These are phyloP conservation scores for Mucor plumbeus DNA, from an alignment of 371 early-diverging fungal genomes.

Conservation along the genomic window DNA sequence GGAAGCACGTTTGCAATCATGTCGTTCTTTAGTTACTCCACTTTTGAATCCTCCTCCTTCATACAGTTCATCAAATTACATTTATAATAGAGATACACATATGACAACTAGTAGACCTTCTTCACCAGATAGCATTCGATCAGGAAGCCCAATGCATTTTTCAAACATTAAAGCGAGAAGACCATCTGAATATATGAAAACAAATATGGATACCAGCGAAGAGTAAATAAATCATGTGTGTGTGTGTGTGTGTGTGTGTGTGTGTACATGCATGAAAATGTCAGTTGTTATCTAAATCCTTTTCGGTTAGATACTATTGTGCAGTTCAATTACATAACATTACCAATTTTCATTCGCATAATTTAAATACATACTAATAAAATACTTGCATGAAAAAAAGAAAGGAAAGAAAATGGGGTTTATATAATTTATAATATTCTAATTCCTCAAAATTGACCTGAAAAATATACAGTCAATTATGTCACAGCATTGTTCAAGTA, in stretches of 20 bases:
- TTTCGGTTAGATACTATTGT: not conserved
- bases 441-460: too few species aligned
- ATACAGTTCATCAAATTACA: constrained; percentile 47
- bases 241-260: too few species aligned
- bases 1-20: constrained; percentile 70
- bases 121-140: constrained; percentile 43
- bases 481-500: too few species aligned
- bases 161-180: constrained; percentile 52
- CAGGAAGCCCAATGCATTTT: constrained; percentile 47
- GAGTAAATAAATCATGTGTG: constrained; percentile 15
- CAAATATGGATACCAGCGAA: constrained; percentile 35
- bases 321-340: not conserved
- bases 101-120: constrained; percentile 32
- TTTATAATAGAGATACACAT: constrained; percentile 26
- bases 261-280: too few species aligned
- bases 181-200: constrained; percentile 53
- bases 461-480: too few species aligned
- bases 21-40: constrained; percentile 70
- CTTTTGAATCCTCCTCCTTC: constrained; percentile 66
- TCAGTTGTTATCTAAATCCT: not conserved
- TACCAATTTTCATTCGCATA: not conserved
- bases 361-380: too few species aligned
- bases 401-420: too few species aligned
- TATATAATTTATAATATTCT: too few species aligned
- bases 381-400: too few species aligned